Percentiles rank a stretch among this genome's conserved stretches.
Evolutionary conservation across 345 rosid species (phyloP).

Genomic region (Leavenworthia alabamica): DNA sequence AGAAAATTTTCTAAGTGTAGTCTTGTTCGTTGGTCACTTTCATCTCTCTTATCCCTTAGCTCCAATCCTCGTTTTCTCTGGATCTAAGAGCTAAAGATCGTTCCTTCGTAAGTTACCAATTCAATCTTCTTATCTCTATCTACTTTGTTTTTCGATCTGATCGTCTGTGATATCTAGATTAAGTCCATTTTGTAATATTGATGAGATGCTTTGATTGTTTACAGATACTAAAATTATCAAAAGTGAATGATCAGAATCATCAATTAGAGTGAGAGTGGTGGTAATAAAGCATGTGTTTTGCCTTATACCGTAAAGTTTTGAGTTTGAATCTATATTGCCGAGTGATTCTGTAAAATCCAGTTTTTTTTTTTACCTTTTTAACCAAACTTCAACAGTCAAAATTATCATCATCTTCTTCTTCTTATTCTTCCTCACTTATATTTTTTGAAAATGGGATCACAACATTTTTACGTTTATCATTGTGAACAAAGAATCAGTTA

Average conservation of each 20-base stretch:
- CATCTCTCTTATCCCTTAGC: constrained; percentile 23
- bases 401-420: not conserved
- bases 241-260: too few relatives aligned
- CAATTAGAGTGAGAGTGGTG: too few relatives aligned
- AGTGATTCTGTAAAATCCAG: constrained; percentile 82
- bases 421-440: not conserved
- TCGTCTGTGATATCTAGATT: too few relatives aligned
- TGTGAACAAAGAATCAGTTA: constrained; percentile 49
- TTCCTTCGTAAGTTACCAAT: constrained; percentile 20
- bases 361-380: not conserved
- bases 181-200: constrained; percentile 18
- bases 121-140: too few relatives aligned
- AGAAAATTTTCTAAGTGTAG: too few relatives aligned
- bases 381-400: not conserved
- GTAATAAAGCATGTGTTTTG: too few relatives aligned
- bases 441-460: constrained; percentile 64
- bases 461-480: constrained; percentile 30
- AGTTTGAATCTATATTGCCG: constrained; percentile 72
- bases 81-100: constrained; percentile 10
- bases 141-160: too few relatives aligned
- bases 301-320: constrained; percentile 56
- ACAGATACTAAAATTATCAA: constrained; percentile 22
- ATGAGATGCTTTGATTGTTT: constrained; percentile 16
- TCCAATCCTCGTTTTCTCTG: constrained; percentile 9
- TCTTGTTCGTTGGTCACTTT: constrained; percentile 29